Base-by-base conservation (phyloP, 2,329 filamentous ascomycete genomes). In the Fusarium drepaniforme region DNA sequence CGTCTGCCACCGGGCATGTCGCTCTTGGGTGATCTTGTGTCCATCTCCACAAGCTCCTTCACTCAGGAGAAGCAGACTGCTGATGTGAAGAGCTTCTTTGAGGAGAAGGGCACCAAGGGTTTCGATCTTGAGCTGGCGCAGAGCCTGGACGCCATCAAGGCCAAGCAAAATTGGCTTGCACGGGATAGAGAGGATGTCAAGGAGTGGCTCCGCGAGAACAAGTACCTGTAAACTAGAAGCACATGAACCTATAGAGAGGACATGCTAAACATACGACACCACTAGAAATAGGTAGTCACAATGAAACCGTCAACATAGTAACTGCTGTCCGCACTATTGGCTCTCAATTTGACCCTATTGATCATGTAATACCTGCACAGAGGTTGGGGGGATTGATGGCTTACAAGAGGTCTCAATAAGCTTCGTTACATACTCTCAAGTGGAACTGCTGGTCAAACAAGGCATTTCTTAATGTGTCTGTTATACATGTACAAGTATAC, bases 81-180 rank as follows among this genome's bases (percentile, higher is more conserved):
- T 73, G 89, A 92, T 71, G 92, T 98, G 28, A 88, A 96, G 83
- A 86, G 87, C 7, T 98, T 98, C 89, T 98, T 98, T 81, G 88
- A 87, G 38, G 86, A 89, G 74, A 95, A 94, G 87, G 94, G 94
- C 82, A 97, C 93, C 71, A 97, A 88, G 83, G 90, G 95, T 51
- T 98, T 95, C 80, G 94, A 97, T 80, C 92, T 96, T 82, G 92
- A 94, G 59, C 87, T 98, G 68, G 94, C 95, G n/a, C 96, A 98
- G 87, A 96, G 93, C 82, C 89, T 93, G 77, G 96, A 98, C 82
- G 89, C 92, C 5, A 93, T 98, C 79, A 90, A 90, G 71, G 95
- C 95, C 66, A 98, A 98, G 90, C 78, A 80, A 71, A 79, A 74
- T 89, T 93, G 78, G 90, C 91, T 70, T 16, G 65, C 71, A 1